Evolutionary conservation across 2,329 filamentous ascomycete genomes (phyloP).

Genomic region (Colletotrichum sp.): DNA sequence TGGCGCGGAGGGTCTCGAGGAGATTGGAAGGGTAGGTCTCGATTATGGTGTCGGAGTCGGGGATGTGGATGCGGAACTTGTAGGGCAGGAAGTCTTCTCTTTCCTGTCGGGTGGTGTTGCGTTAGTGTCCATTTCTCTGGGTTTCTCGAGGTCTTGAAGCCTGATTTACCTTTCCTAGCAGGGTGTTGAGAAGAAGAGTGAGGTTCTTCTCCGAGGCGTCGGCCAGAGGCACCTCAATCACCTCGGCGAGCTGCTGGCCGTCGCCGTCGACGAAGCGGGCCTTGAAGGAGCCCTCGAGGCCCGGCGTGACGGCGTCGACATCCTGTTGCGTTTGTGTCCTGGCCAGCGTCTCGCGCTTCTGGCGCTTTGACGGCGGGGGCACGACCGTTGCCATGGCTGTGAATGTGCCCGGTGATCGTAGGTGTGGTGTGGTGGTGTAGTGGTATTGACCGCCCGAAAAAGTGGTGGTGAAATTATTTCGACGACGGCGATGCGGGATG

Average conservation of each 20-base stretch:
- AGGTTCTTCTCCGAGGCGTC: slow-evolving; percentile 91
- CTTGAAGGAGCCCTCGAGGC: slow-evolving; percentile 77
- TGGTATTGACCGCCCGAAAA: not conserved
- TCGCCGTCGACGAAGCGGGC: slow-evolving; percentile 88
- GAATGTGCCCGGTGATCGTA: not conserved
- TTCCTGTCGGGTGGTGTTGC: slow-evolving; percentile 39
- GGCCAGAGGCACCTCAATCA: slow-evolving; percentile 77
- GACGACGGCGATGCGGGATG: slow-evolving; percentile 12
- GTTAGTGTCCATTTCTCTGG: too few species aligned
- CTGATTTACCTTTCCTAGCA: slow-evolving; percentile 70
- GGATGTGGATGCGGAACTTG: slow-evolving; percentile 65
- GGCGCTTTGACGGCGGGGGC: slow-evolving; percentile 88
- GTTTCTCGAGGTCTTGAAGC: too few species aligned
- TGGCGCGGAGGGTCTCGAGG: slow-evolving; percentile 56
- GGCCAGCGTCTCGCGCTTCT: slow-evolving; percentile 77
- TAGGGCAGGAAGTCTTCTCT: slow-evolving; percentile 66
- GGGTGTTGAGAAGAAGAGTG: slow-evolving; percentile 82
- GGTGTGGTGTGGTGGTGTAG: not conserved
- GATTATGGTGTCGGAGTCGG: slow-evolving; percentile 56
- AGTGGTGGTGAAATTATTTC: slow-evolving; percentile 19
- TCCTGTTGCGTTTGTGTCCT: slow-evolving; percentile 78
- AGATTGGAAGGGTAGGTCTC: slow-evolving; percentile 63
- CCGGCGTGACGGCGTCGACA: slow-evolving; percentile 70
- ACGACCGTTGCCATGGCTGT: slow-evolving; percentile 77
- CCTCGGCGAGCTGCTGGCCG: slow-evolving; percentile 73